A percentile compares a stretch with the other conserved stretches of the same genome.
Conservation (phyloP, 257 asterid genomes). For the Fraxinus quadrangulata region DNA sequence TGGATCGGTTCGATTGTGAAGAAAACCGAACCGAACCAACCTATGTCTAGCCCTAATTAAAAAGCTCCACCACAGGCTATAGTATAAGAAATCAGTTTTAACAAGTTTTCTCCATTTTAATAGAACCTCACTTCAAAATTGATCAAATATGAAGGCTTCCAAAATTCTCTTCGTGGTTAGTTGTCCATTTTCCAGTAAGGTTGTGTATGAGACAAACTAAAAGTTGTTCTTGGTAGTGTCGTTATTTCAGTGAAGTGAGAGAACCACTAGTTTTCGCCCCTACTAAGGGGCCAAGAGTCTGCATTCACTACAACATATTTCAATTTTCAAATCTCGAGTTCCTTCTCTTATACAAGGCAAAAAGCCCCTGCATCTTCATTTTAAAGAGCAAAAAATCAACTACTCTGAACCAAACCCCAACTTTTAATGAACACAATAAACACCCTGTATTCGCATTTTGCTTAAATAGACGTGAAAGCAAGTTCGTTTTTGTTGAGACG, state of each 20-base stretch:
- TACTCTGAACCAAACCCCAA: no score
- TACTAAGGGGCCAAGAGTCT: constrained; percentile 31
- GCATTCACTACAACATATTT: constrained; percentile 47
- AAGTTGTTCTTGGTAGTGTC: constrained; percentile 35
- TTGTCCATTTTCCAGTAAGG: constrained; percentile 57
- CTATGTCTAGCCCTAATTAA: no score
- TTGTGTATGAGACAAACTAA: constrained; percentile 49
- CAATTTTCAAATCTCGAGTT: constrained; percentile 17
- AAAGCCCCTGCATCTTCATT: constrained; percentile 20
- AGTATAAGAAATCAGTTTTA: no score
- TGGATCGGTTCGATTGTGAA: no score
- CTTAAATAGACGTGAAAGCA: constrained; percentile 37
- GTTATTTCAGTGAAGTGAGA: constrained; percentile 23
- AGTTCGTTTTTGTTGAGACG: constrained; percentile 40
- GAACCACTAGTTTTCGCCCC: constrained; percentile 26
- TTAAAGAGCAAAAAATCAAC: constrained; percentile 6
- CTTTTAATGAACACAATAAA: constrained; percentile 1
- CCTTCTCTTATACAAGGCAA: constrained; percentile 18
- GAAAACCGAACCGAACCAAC: no score
- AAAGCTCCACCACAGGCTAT: no score
- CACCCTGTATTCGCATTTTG: not conserved
- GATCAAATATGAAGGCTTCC: not conserved
- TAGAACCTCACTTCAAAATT: no score
- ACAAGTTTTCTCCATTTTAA: no score
- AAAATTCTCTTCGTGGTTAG: constrained; percentile 39